A percentile compares a stretch with the other conserved stretches of the same genome.
Conservation (phyloP, 2,329 filamentous ascomycete genomes). For the Pseudocercospora cruenta region DNA sequence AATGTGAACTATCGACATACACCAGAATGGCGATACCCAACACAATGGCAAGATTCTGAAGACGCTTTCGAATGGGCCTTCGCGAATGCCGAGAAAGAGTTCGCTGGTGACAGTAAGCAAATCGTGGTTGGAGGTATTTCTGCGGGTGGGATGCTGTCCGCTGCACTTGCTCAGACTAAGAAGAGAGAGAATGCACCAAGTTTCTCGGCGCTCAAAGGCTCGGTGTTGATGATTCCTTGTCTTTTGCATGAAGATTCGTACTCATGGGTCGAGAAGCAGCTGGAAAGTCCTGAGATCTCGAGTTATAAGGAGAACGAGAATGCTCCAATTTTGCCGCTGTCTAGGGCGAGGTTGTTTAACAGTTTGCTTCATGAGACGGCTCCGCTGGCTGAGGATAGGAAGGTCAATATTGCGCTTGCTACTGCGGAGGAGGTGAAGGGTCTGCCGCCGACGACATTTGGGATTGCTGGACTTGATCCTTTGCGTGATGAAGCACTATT, state of each 20-base stretch:
- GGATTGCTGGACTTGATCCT: conserved; percentile 53
- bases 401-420: conserved; percentile 47
- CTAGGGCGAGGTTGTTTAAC: conserved; percentile 39
- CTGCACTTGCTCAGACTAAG: conserved; percentile 49
- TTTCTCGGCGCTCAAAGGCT: conserved; percentile 49
- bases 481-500: conserved; percentile 56
- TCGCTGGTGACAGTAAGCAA: conserved; percentile 46
- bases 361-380: conserved; percentile 18
- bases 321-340: conserved; percentile 55
- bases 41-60: conserved; percentile 57
- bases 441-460: conserved; percentile 51
- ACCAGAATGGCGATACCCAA: conserved; percentile 58
- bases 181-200: conserved; percentile 32
- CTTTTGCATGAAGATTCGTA: conserved; percentile 46
- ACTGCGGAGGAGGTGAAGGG: conserved; percentile 43
- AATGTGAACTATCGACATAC: conserved; percentile 65
- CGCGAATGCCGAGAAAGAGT: conserved; percentile 40
- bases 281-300: conserved; percentile 47
- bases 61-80: conserved; percentile 62
- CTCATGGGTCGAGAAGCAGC: conserved; percentile 39
- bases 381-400: conserved; percentile 37
- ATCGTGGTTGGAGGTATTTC: conserved; percentile 56
- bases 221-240: conserved; percentile 57
- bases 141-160: conserved; percentile 51
- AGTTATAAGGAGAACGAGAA: conserved; percentile 52